Percentiles rank a stretch among this genome's conserved stretches.
phyloP scores from a whole-genome alignment of 208 protist genomes.

The Leishmania arabica region DNA sequence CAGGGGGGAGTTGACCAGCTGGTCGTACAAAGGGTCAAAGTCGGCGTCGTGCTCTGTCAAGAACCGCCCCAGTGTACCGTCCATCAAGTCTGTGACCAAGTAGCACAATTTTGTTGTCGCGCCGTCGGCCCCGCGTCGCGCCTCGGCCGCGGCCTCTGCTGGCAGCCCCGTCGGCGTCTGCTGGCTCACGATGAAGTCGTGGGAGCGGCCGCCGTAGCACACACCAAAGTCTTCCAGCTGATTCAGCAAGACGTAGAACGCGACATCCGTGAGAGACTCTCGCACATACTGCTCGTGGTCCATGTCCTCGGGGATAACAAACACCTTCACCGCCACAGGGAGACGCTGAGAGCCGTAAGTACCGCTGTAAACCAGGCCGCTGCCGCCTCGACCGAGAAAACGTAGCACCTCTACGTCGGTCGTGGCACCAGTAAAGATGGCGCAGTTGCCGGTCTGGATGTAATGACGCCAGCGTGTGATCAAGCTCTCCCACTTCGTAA shows the following conservation, averaged over 20 bases:
- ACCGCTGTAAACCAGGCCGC: constrained; percentile 79
- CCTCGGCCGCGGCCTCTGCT: constrained; percentile 46
- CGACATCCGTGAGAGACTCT: constrained; percentile 81
- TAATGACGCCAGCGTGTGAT: constrained; percentile 67
- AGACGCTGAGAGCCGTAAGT: constrained; percentile 41
- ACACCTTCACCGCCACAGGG: constrained; percentile 86
- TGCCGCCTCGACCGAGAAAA: constrained; percentile 73
- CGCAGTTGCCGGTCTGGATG: constrained; percentile 41
- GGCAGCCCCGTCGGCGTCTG: constrained; percentile 51
- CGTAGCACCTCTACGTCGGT: constrained; percentile 46
- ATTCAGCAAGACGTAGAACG: constrained; percentile 83
- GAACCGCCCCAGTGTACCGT: constrained; percentile 85
- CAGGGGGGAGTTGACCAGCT: constrained; percentile 73
- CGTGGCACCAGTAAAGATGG: constrained; percentile 61
- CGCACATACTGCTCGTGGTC: constrained; percentile 70
- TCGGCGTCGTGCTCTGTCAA: constrained; percentile 70
- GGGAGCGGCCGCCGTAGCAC: constrained; percentile 43
- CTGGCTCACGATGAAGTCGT: constrained; percentile 84
- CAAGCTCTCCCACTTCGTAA: constrained; percentile 47
- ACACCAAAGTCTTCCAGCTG: constrained; percentile 71
- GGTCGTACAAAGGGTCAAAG: constrained; percentile 86
- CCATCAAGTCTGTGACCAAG: constrained; percentile 82
- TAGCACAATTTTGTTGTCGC: constrained; percentile 69
- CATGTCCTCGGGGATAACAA: constrained; percentile 70
- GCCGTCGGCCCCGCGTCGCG: constrained; percentile 30